Base-by-base conservation (phyloP, 305 asterid genomes). In the Andrographis paniculata region DNA sequence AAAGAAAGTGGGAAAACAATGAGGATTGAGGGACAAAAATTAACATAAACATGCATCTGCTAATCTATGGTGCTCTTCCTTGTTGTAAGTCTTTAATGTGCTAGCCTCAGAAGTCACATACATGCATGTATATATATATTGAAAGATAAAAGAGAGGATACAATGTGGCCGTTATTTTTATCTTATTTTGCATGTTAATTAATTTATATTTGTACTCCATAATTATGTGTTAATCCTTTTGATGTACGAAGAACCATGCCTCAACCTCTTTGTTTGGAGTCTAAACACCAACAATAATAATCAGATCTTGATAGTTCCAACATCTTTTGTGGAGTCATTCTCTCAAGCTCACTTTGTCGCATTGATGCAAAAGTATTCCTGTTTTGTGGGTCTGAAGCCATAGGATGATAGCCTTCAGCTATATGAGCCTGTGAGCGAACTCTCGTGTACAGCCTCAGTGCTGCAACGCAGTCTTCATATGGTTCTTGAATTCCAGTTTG, bases 271-370 rank as follows among this genome's bases (percentile, higher is more conserved):
- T 23, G 64, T 43, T 60, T 61, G 62, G 84, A 59, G 52, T 87
- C 97, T 51, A 78, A 44, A 73, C 97, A 87, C 97, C 97, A 84
- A 68, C 97, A 87, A 55, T 71, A 79, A 52, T 84, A 87, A 62
- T 87, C 95, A 19, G 92, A 76, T 68, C 92, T 73, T 42, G 97
- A 87, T 30, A 84, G 24, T 17, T 81, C 92, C 53, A 84, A 51
- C 75, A 87, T 55, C 42, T 55, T 78, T 24, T 87, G 84, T 9
- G 97, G 88, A 45, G 50, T 62, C 94, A 87, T 78, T 66, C 71
- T 76, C 78, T 87, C 95, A 20, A 87, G 86, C 66, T 87, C 94
- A 31, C 59, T 70, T 62, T 87, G 95, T 60, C 95, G 27, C 75
- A 84, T 63, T 3, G 89, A 14, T 17, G 89, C 78, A 50, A 77